Base-by-base conservation (phyloP, 106 monocot genomes). In the Dendrobium catenatum region DNA sequence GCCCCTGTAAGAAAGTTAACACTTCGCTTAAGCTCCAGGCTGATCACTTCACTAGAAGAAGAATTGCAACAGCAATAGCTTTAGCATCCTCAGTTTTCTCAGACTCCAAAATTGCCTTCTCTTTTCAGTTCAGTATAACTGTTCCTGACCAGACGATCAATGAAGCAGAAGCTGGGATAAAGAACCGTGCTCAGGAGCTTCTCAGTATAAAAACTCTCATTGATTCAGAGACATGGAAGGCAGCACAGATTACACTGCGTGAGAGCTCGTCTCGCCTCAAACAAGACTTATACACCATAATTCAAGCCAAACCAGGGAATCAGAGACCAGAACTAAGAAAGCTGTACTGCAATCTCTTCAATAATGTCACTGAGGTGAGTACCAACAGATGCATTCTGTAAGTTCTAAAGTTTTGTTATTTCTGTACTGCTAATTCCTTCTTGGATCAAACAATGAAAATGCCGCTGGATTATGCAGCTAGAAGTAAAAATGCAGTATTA, bases 321-420 rank as follows among this genome's bases (percentile, higher is more conserved):
- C 80, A 79, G 80, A 82, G 95, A 37, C 81, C 83, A 0, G 78
- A 77, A 56, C 82, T 95, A 58, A 84, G 92, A 72, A 84, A 78
- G 68, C 87, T 92, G 7, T 95, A 90, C 78, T 84, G 87, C 72
- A 11, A 82, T 68, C 88, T 95, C 75, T 95, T 95, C 89, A 89
- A 95, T 82, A 86, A 68, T 80, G 89, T 91, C 31, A 85, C 88
- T 18, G 82, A 70, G 75, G 91, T 90, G 8, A 27, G 24, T 66
- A 8, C 3, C 17, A 55, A 18, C 2, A 55, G 55, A 13, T 11
- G 55, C 17, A 11, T 55, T 18, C 55, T 37, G 0, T 37, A 37
- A 37, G 37, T 37, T 37, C 1, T 37, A 0, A 37, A 37, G 37
- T 37, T 37, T 3, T 37, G 37, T 37, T 37, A 37, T 37, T 37